Base-by-base conservation (phyloP, 2,329 filamentous ascomycete species). In the Colletotrichum godetiae region DNA sequence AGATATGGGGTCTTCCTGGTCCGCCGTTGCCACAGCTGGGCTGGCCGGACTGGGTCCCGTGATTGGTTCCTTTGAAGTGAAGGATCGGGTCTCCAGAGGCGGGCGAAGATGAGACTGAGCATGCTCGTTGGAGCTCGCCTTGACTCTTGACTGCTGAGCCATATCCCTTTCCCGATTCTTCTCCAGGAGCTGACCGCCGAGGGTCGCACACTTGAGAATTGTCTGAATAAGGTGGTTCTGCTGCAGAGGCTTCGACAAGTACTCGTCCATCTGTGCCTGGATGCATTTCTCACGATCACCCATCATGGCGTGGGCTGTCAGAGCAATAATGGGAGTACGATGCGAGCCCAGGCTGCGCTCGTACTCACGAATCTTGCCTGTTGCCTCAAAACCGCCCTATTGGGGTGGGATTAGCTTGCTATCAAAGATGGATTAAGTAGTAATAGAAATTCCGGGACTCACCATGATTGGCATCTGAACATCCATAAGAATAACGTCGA, bases 401-500 rank as follows among this genome's bases (percentile, higher is more conserved):
- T 49, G 27, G 72, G 72, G 67, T 72, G 68, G 68, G 52, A 31
- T 74, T 72, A 74, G 72, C 72, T 65, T 46, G 46, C 67, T 65
- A 46, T 73, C n/a, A 42, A 22, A 22, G 71, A 49, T 71, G 22
- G 53, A 64, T 42, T 46, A 49, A 22, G 19, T 65, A 57, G 52
- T 33, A 56, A 70, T 57, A 66, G 67, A 73, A 73, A 70, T 57
- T n/a, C 46, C 67, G 70, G 55, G 46, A 76, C 91, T 86, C 85
- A 94, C 92, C 95, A 98, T 98, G 79, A 98, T 94, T n/a, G 97
- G 97, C 97, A 99, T 99, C 82, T 98, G 97, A 22, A 99, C 97
- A 81, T 99, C 97, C 97, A 99, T 99, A 61, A 99, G 89, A 76
- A 99, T 97, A 74, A 98, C 94, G 82, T 99, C 97, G 81, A 97